A percentile compares a stretch with the other conserved stretches of the same genome.
phyloP scores from a whole-genome alignment of 202 grass and related monocot species.

The Musa balbisiana region DNA sequence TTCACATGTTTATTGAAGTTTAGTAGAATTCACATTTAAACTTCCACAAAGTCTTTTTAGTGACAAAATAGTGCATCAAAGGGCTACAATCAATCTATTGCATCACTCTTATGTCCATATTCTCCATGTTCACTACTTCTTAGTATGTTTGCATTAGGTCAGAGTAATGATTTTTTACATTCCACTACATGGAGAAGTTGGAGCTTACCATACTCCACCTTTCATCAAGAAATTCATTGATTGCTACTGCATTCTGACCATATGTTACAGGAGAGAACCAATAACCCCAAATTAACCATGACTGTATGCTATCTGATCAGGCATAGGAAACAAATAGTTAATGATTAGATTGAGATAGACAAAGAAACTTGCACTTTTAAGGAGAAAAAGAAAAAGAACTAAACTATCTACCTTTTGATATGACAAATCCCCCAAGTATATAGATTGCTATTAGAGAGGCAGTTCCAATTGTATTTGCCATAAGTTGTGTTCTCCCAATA shows the following conservation, averaged over 20 bases:
- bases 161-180: not conserved
- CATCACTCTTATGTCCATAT: no score
- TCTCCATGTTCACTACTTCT: no score
- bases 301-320: conserved; percentile 51
- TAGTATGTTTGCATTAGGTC: no score
- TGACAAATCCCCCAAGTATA: conserved; percentile 64
- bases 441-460: conserved; percentile 56
- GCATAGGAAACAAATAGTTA: conserved; percentile 21
- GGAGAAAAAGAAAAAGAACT: conserved; percentile 8
- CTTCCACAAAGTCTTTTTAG: no score
- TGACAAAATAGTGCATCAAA: no score
- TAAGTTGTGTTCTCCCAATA: conserved; percentile 63
- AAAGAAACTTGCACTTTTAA: conserved; percentile 44
- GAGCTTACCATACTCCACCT: conserved; percentile 61
- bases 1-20: no score
- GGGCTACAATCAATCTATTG: no score
- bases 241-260: conserved; percentile 56
- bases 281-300: conserved; percentile 72
- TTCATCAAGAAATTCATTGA: conserved; percentile 71
- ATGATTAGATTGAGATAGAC: not conserved
- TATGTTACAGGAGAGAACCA: conserved; percentile 77
- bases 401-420: conserved; percentile 58
- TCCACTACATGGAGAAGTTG: not conserved
- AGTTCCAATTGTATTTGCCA: conserved; percentile 56
- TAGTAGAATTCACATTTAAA: no score